Percentiles rank a stretch among this genome's conserved stretches.
Evolutionary conservation across 768 basidiomycete genomes (phyloP).

Genomic region (Boletus reticuloceps): DNA sequence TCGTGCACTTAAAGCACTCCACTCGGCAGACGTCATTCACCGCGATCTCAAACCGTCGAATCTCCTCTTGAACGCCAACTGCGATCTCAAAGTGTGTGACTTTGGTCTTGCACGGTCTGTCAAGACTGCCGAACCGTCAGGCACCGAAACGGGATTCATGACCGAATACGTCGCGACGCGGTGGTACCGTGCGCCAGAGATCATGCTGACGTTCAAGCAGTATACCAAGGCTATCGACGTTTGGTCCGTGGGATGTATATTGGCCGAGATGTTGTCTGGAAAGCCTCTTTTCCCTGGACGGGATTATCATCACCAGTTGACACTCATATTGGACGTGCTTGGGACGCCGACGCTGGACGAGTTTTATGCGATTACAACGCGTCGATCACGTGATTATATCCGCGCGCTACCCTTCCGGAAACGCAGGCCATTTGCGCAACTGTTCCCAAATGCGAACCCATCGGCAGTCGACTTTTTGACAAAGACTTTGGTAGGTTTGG

Average conservation of each 20-base stretch:
- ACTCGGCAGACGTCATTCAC: slow-evolving; percentile 95
- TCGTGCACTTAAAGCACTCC: slow-evolving; percentile 92
- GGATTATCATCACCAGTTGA: slow-evolving; percentile 95
- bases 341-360: slow-evolving; percentile 97
- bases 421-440: slow-evolving; percentile 70
- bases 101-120: slow-evolving; percentile 94
- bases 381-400: slow-evolving; percentile 91
- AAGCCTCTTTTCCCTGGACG: slow-evolving; percentile 97
- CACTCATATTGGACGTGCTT: slow-evolving; percentile 92
- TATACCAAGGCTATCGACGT: slow-evolving; percentile 96
- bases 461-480: slow-evolving; percentile 75
- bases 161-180: slow-evolving; percentile 97
- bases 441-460: slow-evolving; percentile 92
- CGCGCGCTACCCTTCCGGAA: slow-evolving; percentile 93
- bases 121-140: slow-evolving; percentile 80
- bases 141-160: slow-evolving; percentile 87
- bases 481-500: slow-evolving; percentile 66
- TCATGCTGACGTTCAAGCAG: slow-evolving; percentile 99
- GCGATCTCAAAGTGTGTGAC: slow-evolving; percentile 93
- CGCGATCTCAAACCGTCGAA: slow-evolving; percentile 98
- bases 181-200: slow-evolving; percentile 99
- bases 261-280: slow-evolving; percentile 96
- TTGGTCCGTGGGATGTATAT: slow-evolving; percentile 85
- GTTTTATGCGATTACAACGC: slow-evolving; percentile 94
- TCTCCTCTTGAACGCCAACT: slow-evolving; percentile 95